phyloP scores from a whole-genome alignment of 495 filamentous ascomycete species.

The Glutinoglossum americanum region DNA sequence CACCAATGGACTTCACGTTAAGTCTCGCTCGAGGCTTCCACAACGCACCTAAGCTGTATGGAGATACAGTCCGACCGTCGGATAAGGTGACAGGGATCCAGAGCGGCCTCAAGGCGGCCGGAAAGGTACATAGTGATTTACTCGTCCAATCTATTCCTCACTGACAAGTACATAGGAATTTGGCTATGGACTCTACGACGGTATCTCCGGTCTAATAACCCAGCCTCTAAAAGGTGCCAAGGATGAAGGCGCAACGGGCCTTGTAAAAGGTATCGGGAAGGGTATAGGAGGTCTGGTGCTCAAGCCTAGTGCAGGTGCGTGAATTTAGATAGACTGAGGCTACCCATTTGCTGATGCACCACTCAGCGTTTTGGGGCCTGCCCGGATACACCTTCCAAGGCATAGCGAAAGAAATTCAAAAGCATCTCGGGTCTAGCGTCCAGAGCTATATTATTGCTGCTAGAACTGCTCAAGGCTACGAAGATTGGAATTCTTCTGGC shows the following conservation, averaged over 20 bases:
- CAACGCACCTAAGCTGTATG: constrained; percentile 60
- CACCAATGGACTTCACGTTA: constrained; percentile 62
- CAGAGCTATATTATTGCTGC: constrained; percentile 52
- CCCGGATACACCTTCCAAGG: constrained; percentile 58
- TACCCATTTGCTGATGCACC: neutral
- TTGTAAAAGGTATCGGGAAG: constrained; percentile 55
- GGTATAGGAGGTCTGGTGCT: constrained; percentile 48
- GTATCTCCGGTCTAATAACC: constrained; percentile 48
- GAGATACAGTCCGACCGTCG: constrained; percentile 46
- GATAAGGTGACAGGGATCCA: constrained; percentile 50
- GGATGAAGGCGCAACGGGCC: constrained; percentile 44
- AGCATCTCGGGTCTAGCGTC: constrained; percentile 35
- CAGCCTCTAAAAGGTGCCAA: constrained; percentile 45
- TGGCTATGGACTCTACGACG: constrained; percentile 43
- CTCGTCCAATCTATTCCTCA: neutral
- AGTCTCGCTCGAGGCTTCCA: constrained; percentile 67
- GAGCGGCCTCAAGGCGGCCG: constrained; percentile 42
- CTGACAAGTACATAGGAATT: constrained; percentile 27
- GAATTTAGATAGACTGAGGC: neutral
- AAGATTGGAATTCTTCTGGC: constrained; percentile 29
- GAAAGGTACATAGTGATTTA: constrained; percentile 20
- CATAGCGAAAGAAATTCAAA: constrained; percentile 49
- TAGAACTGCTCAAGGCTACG: constrained; percentile 47
- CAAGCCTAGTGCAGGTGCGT: constrained; percentile 45
- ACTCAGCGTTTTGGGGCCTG: constrained; percentile 33